A percentile compares a stretch with the other conserved stretches of the same genome.
Evolutionary conservation across 805 yeast genomes (phyloP).

Genomic region (Zygosaccharomyces lentus): DNA sequence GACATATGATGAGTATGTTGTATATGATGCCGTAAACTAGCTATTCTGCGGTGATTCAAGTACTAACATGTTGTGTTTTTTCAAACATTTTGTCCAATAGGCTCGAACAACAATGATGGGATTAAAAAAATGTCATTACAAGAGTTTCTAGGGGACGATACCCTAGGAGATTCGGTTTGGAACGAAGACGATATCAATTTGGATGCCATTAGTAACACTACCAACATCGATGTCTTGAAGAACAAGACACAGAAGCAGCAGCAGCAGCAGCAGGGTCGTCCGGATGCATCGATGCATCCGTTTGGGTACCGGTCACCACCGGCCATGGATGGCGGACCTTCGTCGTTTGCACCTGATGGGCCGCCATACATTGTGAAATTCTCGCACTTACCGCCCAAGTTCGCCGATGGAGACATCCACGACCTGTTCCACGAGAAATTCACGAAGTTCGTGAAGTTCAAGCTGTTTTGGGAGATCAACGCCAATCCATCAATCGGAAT

Average conservation of each 20-base stretch:
- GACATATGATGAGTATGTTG: constrained; percentile 9
- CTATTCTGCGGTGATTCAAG: neutral
- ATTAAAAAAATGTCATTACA: constrained; percentile 44
- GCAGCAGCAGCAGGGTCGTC: neutral
- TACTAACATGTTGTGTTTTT: constrained; percentile 4
- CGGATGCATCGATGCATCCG: constrained; percentile 12
- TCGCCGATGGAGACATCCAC: constrained; percentile 46
- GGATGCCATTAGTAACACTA: constrained; percentile 33
- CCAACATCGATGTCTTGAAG: constrained; percentile 30
- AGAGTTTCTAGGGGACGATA: constrained; percentile 43
- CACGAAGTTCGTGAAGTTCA: constrained; percentile 53
- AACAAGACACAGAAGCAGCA: constrained; percentile 12
- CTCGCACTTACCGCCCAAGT: constrained; percentile 52
- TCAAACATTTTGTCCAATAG: neutral
- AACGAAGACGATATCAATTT: constrained; percentile 35
- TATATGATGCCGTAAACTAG: neutral
- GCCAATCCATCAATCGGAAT: constrained; percentile 65
- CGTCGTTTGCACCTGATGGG: constrained; percentile 15
- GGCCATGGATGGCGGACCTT: neutral
- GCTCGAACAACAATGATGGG: constrained; percentile 21
- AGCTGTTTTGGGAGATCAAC: constrained; percentile 56
- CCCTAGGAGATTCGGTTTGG: constrained; percentile 37
- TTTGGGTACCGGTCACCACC: constrained; percentile 14
- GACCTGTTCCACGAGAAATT: constrained; percentile 63
- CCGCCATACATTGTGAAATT: constrained; percentile 69